These are phyloP conservation scores for Centaurea solstitialis DNA, from an alignment of 129 eudicot species.

Conservation along the genomic window DNA sequence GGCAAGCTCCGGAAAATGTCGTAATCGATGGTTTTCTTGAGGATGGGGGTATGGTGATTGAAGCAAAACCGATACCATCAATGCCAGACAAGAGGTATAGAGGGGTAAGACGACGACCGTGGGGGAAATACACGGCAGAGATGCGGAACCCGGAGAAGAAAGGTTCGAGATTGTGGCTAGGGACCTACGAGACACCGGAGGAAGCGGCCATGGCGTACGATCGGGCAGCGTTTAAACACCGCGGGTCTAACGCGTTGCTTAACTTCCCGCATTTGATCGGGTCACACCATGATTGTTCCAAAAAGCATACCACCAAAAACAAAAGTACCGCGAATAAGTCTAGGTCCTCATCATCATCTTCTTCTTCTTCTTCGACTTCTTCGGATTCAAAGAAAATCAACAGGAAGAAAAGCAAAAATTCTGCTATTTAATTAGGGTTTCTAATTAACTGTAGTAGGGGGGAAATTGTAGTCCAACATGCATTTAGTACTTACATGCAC, in stretches of 20 bases:
- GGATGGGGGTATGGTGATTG: not conserved
- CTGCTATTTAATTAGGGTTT: not conserved
- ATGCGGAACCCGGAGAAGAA: conserved; percentile 38
- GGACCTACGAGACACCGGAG: conserved; percentile 35
- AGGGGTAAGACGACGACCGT: conserved; percentile 37
- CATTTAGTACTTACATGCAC: not conserved
- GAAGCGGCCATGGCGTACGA: conserved; percentile 51
- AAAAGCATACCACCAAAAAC: not conserved
- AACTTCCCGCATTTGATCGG: conserved; percentile 41
- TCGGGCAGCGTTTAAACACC: conserved; percentile 34
- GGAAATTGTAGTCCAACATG: too few relatives aligned
- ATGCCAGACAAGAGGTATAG: conserved; percentile 14
- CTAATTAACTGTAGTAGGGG: too few relatives aligned
- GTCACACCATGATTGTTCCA: not conserved
- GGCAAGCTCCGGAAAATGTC: not conserved
- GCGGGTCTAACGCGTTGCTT: conserved; percentile 32
- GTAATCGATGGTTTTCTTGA: not conserved
- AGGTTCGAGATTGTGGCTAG: conserved; percentile 37
- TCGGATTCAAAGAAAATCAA: not conserved
- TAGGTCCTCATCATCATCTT: not conserved
- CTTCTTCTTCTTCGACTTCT: not conserved
- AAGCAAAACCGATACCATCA: not conserved
- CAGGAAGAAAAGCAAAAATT: not conserved
- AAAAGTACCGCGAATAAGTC: not conserved
- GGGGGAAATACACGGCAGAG: conserved; percentile 48